These are phyloP conservation scores for Trichosphaerium sp. DNA, from an alignment of 78 protist genomes.

Conservation along the genomic window DNA sequence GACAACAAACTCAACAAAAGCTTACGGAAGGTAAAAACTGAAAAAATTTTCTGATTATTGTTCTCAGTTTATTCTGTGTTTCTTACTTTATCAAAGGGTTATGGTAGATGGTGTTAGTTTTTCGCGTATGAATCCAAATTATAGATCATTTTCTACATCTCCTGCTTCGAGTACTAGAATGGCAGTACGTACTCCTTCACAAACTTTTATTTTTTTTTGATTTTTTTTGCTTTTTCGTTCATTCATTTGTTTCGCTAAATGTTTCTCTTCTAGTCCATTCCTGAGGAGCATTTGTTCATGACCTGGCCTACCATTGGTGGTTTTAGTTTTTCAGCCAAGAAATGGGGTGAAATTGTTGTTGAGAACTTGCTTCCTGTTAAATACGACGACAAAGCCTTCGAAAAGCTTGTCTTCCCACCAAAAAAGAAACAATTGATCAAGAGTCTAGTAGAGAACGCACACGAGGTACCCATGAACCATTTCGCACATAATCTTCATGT, in stretches of 20 bases:
- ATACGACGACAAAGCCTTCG: conserved; percentile 12
- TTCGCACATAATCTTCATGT: too few relatives aligned
- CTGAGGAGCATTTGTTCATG: background rate
- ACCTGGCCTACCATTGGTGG: background rate
- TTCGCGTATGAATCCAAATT: too few relatives aligned
- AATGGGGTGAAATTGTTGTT: conserved; percentile 7
- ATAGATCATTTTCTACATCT: too few relatives aligned
- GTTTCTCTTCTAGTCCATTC: background rate
- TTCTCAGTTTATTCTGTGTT: background rate
- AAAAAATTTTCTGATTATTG: background rate
- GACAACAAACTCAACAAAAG: background rate
- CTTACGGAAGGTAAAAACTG: background rate
- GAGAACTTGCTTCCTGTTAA: background rate
- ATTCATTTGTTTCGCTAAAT: background rate
- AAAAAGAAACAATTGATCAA: background rate
- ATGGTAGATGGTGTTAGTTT: too few relatives aligned
- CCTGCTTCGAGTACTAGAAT: too few relatives aligned
- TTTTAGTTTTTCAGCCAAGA: conserved; percentile 4
- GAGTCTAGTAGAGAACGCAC: background rate
- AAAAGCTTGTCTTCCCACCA: background rate
- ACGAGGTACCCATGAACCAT: too few relatives aligned
- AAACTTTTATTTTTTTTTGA: too few relatives aligned
- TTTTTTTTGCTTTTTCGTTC: too few relatives aligned
- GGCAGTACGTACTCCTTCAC: background rate
- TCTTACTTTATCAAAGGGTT: background rate